Evolutionary conservation across 441 rosid genomes (phyloP), one percentile per base, ranked within the genome.

Genomic region (Pelargonium cotyledonis): DNA sequence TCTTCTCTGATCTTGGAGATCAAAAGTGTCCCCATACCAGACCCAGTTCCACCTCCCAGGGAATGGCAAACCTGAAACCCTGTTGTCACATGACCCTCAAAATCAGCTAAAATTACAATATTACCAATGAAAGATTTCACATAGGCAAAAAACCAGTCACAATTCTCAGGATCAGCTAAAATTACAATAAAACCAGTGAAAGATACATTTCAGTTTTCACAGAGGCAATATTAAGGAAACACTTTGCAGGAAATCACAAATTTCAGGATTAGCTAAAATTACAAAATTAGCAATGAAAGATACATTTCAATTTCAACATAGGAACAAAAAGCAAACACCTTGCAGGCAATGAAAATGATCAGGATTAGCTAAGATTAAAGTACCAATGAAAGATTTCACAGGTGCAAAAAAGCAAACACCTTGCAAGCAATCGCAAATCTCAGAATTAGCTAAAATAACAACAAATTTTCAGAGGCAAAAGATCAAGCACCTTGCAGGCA

Each of bases 1-100:
- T n/a, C n/a, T n/a, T n/a, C n/a, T n/a, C n/a, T n/a, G n/a, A 81
- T 81, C 69, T 84, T 82, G 6, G 85, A 84, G 62, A 84, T 82
- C 57, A 84, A 68, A 26, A 84, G 76, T 0, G 88, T 84, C 26
- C 88, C 88, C 88, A 84, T 84, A 41, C 88, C 88, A 2, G 88
- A 82, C 26, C 88, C 85, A 0, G 88, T 84, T 43, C 88, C 88
- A 19, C 85, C 88, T 29, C 88, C 88, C 77, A 84, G 61, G 0
- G 88, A 82, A 64, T 84, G 88, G 58, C 88, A 84, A 19, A 84
- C 88, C 72, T 84, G 87, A 77, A 84, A 86, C 7, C 87, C 87
- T 84, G 77, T 6, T 61, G 69, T 0, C 71, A 65, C 38, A 23
- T 23, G 2, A 23, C 26, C 26, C 26, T 23, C 26, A 23, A 0